Conservation (phyloP, 768 basidiomycete species). For the Melanogaster broomeanus region DNA sequence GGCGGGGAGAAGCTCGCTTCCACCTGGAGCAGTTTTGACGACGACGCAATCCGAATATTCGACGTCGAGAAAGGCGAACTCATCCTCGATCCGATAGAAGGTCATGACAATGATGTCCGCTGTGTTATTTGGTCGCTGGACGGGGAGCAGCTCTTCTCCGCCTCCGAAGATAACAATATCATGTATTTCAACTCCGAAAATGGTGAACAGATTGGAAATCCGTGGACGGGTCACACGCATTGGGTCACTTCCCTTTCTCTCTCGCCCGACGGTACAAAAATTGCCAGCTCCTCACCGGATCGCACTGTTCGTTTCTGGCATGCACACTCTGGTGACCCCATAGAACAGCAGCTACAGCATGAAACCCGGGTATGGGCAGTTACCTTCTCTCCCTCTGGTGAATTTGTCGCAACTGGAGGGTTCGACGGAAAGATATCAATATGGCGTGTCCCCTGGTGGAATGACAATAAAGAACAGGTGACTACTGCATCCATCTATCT, state of each 20-base stretch:
- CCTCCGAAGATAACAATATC: not conserved
- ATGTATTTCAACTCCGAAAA: slow-evolving; percentile 6
- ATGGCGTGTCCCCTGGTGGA: not conserved
- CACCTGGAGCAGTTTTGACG: too few species aligned
- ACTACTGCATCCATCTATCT: too few species aligned
- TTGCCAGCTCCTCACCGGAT: slow-evolving; percentile 11
- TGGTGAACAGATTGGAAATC: not conserved
- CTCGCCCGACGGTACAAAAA: not conserved
- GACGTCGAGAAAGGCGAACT: not conserved
- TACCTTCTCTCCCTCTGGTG: slow-evolving; percentile 2
- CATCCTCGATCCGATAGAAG: not conserved
- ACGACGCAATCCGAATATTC: not conserved
- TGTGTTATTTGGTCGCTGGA: slow-evolving; percentile 6
- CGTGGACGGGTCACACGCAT: not conserved
- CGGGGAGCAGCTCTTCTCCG: slow-evolving; percentile 1
- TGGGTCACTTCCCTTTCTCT: not conserved
- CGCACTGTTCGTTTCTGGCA: slow-evolving; percentile 9
- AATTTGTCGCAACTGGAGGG: not conserved
- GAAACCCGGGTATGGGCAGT: fast-evolving
- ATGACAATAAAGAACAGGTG: not conserved
- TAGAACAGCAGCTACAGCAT: not conserved
- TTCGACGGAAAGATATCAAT: not conserved
- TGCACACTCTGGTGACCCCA: not conserved
- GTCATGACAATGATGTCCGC: not conserved
- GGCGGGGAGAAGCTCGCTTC: slow-evolving; percentile 5